Conservation (phyloP, 345 rosid genomes). For the Cochlearia excelsa region DNA sequence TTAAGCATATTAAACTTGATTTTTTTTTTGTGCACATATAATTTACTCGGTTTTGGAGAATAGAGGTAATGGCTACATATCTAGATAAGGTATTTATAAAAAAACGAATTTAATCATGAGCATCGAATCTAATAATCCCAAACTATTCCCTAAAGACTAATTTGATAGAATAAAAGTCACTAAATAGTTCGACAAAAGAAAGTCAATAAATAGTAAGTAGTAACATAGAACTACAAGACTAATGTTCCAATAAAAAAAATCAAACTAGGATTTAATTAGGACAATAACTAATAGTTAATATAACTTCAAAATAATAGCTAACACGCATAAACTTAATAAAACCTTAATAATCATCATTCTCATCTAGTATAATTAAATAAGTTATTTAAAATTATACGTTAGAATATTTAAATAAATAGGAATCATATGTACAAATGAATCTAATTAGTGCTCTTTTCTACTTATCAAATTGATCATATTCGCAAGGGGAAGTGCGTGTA, state of each 20-base stretch:
- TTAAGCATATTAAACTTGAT: neutral
- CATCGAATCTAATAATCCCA: constrained; percentile 26
- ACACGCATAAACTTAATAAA: too few species aligned
- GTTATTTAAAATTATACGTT: neutral
- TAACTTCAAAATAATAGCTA: too few species aligned
- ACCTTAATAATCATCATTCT: neutral
- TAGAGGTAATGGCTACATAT: constrained; percentile 18
- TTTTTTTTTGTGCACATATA: neutral
- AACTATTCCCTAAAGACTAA: neutral
- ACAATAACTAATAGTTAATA: too few species aligned
- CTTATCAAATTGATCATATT: constrained; percentile 21
- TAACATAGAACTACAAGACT: too few species aligned
- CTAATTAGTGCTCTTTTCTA: constrained; percentile 6
- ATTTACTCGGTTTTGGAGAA: constrained; percentile 10
- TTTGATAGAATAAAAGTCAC: neutral
- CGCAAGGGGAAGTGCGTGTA: constrained; percentile 32
- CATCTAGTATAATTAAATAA: neutral
- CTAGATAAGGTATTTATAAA: constrained; percentile 6
- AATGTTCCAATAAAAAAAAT: too few species aligned
- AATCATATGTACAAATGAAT: constrained; percentile 20
- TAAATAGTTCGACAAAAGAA: too few species aligned
- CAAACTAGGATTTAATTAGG: too few species aligned
- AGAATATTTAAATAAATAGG: neutral
- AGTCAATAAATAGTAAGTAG: too few species aligned
- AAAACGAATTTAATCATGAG: constrained; percentile 17